Evolutionary conservation across 2,329 filamentous ascomycete genomes (phyloP).

Genomic region (Graphium sp.): DNA sequence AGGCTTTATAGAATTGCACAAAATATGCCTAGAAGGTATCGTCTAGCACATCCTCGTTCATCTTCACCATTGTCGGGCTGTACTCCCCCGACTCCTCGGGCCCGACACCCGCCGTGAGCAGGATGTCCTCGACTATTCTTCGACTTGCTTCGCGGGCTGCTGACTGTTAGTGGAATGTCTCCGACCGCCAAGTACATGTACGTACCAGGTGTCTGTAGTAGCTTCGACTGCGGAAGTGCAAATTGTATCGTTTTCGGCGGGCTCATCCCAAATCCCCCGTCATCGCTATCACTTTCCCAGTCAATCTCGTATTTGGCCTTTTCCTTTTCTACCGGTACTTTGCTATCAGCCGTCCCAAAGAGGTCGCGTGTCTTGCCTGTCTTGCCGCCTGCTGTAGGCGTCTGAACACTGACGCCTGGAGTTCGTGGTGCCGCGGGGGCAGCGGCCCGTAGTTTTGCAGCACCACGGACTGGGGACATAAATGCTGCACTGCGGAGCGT

Average conservation of each 20-base stretch:
- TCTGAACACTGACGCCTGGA: conserved; percentile 75
- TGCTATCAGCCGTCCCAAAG: conserved; percentile 17
- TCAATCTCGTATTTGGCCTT: conserved; percentile 34
- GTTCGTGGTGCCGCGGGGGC: conserved; percentile 40
- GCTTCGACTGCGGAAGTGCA: conserved; percentile 56
- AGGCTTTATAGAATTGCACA: background rate
- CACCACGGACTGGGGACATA: conserved; percentile 47
- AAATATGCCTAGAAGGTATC: conserved; percentile 34
- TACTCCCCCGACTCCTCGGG: conserved; percentile 34
- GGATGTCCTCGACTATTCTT: conserved; percentile 64
- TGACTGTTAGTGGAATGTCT: conserved; percentile 7
- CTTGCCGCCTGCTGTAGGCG: no score
- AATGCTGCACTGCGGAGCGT: conserved; percentile 77
- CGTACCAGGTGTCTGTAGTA: conserved; percentile 66
- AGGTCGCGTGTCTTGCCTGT: conserved; percentile 31
- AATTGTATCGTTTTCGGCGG: conserved; percentile 92
- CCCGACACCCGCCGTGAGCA: conserved; percentile 56
- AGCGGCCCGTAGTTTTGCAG: conserved; percentile 20
- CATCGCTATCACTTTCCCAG: conserved; percentile 64
- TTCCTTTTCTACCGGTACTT: conserved; percentile 11
- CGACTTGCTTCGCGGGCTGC: conserved; percentile 66
- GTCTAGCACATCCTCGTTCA: conserved; percentile 43
- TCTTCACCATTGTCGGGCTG: conserved; percentile 49
- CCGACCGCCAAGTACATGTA: conserved; percentile 4
- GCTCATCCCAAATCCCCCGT: conserved; percentile 55